Evolutionary conservation across 306 rosid genomes (phyloP).

Genomic region (Citrullus amarus): DNA sequence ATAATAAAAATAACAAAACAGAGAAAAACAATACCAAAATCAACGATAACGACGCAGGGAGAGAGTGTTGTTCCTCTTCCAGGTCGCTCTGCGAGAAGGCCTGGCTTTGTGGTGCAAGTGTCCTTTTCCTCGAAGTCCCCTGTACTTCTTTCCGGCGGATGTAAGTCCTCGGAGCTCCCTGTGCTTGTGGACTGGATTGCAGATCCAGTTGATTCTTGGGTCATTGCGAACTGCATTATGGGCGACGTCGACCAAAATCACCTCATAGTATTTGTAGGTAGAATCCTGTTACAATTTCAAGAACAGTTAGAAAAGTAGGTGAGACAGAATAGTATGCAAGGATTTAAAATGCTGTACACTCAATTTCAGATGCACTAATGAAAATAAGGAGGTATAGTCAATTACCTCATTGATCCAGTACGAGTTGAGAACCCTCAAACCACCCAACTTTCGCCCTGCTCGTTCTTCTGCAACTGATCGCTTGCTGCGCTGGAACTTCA

Average conservation of each 20-base stretch:
- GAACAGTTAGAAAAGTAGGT: too few species aligned
- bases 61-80: constrained; percentile 82
- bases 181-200: constrained; percentile 74
- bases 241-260: constrained; percentile 63
- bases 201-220: constrained; percentile 83
- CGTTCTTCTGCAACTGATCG: constrained; percentile 94
- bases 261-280: constrained; percentile 70
- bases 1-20: neutral
- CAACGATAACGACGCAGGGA: constrained; percentile 83
- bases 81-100: constrained; percentile 81
- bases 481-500: constrained; percentile 81
- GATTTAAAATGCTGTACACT: neutral
- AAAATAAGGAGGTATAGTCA: too few species aligned
- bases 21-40: neutral
- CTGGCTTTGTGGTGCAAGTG: constrained; percentile 53
- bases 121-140: constrained; percentile 74
- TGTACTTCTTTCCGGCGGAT: constrained; percentile 70
- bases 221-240: constrained; percentile 66
- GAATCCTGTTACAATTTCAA: constrained; percentile 43
- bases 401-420: constrained; percentile 87
- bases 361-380: neutral
- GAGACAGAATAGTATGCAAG: neutral
- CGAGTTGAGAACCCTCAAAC: constrained; percentile 86
- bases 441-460: constrained; percentile 83
- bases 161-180: constrained; percentile 84